These are phyloP conservation scores for Phytophthora pseudosyringae DNA, from an alignment of 352 stramenopile species.

Conservation along the genomic window DNA sequence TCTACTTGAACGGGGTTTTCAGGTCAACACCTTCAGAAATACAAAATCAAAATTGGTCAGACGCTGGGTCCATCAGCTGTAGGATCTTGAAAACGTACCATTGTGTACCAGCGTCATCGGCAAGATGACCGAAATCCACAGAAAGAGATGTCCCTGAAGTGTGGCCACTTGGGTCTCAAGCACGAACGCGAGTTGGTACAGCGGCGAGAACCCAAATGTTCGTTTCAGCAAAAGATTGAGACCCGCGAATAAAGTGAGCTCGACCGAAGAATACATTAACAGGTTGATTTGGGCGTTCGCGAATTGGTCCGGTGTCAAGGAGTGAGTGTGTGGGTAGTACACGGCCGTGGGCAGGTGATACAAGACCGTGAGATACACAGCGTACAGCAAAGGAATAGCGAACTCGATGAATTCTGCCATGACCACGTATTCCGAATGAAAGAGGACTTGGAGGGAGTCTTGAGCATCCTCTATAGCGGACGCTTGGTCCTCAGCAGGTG, in stretches of 20 bases:
- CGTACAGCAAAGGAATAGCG: not conserved
- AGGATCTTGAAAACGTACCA: not conserved
- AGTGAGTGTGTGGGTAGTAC: not conserved
- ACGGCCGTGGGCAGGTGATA: not conserved
- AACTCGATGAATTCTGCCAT: not conserved
- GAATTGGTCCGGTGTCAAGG: not conserved
- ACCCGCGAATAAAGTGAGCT: not conserved
- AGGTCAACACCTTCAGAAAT: too few relatives aligned
- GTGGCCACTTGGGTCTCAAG: slow-evolving; percentile 36
- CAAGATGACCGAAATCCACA: slow-evolving; percentile 39
- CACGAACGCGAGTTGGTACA: slow-evolving; percentile 49
- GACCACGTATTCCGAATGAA: not conserved
- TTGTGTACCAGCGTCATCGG: slow-evolving; percentile 36
- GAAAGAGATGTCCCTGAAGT: slow-evolving; percentile 34
- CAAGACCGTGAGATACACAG: not conserved
- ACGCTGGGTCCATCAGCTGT: too few relatives aligned
- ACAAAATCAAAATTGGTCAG: too few relatives aligned
- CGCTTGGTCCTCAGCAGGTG: not conserved
- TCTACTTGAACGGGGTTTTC: too few relatives aligned
- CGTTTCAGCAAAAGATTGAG: not conserved
- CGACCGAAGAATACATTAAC: not conserved
- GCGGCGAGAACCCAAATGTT: slow-evolving; percentile 29
- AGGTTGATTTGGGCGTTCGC: not conserved
- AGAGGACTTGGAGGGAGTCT: not conserved
- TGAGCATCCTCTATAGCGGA: not conserved